phyloP scores from a whole-genome alignment of 176 grass and related monocot genomes.

The Carex kokanica region DNA sequence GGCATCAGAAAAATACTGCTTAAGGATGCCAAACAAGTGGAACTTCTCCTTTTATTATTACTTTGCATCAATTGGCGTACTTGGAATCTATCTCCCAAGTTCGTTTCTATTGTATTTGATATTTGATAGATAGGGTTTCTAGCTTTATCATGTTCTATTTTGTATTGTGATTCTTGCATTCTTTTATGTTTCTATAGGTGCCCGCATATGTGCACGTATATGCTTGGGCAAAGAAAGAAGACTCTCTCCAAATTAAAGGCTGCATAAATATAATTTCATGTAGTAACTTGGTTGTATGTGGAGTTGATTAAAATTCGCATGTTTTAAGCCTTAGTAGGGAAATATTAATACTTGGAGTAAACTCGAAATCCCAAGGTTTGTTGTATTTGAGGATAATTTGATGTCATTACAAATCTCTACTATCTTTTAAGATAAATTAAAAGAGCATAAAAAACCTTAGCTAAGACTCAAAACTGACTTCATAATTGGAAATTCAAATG shows the following conservation, averaged over 20 bases:
- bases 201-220: slow-evolving; percentile 51
- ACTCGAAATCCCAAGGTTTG: neutral
- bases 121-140: neutral
- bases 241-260: slow-evolving; percentile 46
- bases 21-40: slow-evolving; percentile 63
- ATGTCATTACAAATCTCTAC: neutral
- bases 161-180: neutral
- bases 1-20: slow-evolving; percentile 49
- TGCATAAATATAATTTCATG: slow-evolving; percentile 20
- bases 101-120: neutral
- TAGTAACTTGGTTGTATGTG: slow-evolving; percentile 1
- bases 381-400: neutral
- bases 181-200: slow-evolving; percentile 27
- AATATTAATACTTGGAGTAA: neutral
- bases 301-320: slow-evolving; percentile 5
- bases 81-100: slow-evolving; percentile 48
- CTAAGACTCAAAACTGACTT: neutral
- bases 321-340: neutral
- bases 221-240: slow-evolving; percentile 53
- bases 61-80: slow-evolving; percentile 31
- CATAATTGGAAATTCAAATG: neutral
- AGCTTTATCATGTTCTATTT: neutral
- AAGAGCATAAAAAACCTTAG: neutral
- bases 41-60: slow-evolving; percentile 55
- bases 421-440: no score